Evolutionary conservation across 495 filamentous ascomycete species (phyloP).

Genomic region (Tuber indicum): DNA sequence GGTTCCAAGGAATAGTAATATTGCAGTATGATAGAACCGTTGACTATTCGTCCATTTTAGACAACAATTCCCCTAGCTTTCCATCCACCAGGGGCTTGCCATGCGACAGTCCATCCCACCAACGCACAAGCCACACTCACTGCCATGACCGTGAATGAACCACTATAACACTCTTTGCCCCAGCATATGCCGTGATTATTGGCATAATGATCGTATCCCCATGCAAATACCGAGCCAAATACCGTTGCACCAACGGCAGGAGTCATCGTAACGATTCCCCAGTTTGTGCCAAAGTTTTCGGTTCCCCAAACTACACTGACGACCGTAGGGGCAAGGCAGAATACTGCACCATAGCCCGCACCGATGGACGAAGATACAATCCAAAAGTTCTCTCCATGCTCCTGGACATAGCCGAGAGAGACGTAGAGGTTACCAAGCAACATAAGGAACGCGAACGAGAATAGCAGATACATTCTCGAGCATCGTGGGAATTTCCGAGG

Average conservation of each 20-base stretch:
- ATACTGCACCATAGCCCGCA: conserved; percentile 86
- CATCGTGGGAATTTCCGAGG: conserved; percentile 50
- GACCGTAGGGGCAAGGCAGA: conserved; percentile 86
- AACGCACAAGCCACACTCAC: conserved; percentile 72
- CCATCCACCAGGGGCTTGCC: conserved; percentile 74
- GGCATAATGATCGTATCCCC: conserved; percentile 59
- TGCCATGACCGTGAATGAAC: conserved; percentile 74
- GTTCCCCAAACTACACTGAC: conserved; percentile 95
- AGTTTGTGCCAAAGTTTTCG: conserved; percentile 97
- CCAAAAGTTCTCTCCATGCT: conserved; percentile 67
- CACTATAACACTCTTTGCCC: conserved; percentile 71
- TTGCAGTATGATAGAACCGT: neutral
- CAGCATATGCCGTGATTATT: conserved; percentile 47
- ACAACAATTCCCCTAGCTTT: conserved; percentile 66
- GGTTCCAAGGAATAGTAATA: neutral
- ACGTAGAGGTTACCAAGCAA: conserved; percentile 72
- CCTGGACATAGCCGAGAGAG: conserved; percentile 64
- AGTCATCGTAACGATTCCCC: conserved; percentile 89
- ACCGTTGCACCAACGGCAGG: conserved; percentile 78
- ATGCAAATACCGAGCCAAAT: conserved; percentile 79
- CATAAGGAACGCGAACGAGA: conserved; percentile 66
- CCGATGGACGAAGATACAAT: conserved; percentile 75
- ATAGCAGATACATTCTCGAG: conserved; percentile 72
- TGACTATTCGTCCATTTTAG: conserved; percentile 39
- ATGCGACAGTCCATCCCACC: conserved; percentile 66